Percentiles rank a stretch among this genome's conserved stretches.
Conservation (phyloP, 805 yeast species). For the Metschnikowia santaceciliae region DNA sequence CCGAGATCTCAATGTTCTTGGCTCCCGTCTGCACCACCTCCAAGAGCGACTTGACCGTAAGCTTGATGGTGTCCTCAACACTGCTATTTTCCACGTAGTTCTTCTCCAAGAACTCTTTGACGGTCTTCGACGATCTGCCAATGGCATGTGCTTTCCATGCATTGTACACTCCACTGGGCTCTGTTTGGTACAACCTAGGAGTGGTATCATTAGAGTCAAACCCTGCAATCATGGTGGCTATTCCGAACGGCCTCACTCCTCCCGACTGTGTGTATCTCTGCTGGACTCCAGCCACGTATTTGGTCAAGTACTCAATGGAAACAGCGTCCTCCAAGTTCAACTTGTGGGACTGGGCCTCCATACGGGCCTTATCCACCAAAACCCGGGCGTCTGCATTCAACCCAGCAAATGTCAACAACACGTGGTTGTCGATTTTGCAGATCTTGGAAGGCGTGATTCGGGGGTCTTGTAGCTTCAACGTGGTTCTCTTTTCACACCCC, state of each 20-base stretch:
- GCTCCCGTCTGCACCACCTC: conserved; percentile 99
- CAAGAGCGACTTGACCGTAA: conserved; percentile 80
- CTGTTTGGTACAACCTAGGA: conserved; percentile 89
- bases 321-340: conserved; percentile 95
- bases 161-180: conserved; percentile 94
- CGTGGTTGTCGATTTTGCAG: conserved; percentile 85
- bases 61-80: conserved; percentile 68
- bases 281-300: conserved; percentile 96
- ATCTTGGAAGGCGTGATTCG: conserved; percentile 94
- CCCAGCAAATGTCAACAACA: conserved; percentile 92
- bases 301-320: conserved; percentile 84
- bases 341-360: conserved; percentile 93
- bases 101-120: conserved; percentile 91
- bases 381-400: conserved; percentile 97
- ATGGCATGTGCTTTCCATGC: conserved; percentile 98
- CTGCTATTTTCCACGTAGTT: conserved; percentile 63
- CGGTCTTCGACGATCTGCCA: conserved; percentile 93
- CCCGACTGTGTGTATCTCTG: conserved; percentile 97
- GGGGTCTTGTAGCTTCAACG: conserved; percentile 92
- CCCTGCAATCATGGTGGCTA: conserved; percentile 92
- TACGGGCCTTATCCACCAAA: conserved; percentile 89
- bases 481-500: conserved; percentile 95
- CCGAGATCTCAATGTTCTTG: conserved; percentile 88
- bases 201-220: conserved; percentile 80
- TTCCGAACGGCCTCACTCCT: conserved; percentile 97